phyloP scores from a whole-genome alignment of 2,329 filamentous ascomycete genomes.

The Talaromyces sp. region DNA sequence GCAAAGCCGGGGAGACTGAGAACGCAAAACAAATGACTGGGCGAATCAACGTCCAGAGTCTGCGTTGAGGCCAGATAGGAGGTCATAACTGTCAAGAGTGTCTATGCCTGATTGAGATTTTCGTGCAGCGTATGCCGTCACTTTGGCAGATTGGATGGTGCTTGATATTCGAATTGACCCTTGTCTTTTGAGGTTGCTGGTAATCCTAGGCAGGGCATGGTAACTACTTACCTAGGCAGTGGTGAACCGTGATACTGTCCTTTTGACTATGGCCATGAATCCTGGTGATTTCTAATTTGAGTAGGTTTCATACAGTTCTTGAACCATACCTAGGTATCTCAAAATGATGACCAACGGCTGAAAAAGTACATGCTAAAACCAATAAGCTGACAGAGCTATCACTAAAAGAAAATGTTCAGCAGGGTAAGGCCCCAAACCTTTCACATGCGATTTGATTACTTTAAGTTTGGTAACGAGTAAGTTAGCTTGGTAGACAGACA shows the following conservation, averaged over 20 bases:
- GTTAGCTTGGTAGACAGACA: not conserved
- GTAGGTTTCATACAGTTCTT: not conserved
- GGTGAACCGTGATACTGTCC: not conserved
- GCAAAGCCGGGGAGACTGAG: not conserved
- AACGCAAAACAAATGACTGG: not conserved
- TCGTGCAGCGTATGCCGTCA: slow-evolving; percentile 3
- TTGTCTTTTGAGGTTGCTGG: not conserved
- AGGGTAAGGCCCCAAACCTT: not conserved
- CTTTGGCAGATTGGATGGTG: not conserved
- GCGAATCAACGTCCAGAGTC: not conserved
- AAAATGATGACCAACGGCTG: not conserved
- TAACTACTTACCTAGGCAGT: not conserved
- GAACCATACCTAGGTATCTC: not conserved
- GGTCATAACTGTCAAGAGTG: not conserved
- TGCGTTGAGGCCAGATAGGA: not conserved
- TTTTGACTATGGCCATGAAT: not conserved
- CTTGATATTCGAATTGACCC: not conserved
- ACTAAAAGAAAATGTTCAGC: no score
- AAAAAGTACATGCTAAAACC: not conserved
- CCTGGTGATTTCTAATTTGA: not conserved
- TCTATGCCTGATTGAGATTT: slow-evolving; percentile 6
- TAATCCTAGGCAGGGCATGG: not conserved
- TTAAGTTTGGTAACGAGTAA: not conserved
- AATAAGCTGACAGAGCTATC: not conserved
- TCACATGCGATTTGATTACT: not conserved